These are phyloP conservation scores for Leccinum rimulosum DNA, from an alignment of 768 basidiomycete species.

Conservation along the genomic window DNA sequence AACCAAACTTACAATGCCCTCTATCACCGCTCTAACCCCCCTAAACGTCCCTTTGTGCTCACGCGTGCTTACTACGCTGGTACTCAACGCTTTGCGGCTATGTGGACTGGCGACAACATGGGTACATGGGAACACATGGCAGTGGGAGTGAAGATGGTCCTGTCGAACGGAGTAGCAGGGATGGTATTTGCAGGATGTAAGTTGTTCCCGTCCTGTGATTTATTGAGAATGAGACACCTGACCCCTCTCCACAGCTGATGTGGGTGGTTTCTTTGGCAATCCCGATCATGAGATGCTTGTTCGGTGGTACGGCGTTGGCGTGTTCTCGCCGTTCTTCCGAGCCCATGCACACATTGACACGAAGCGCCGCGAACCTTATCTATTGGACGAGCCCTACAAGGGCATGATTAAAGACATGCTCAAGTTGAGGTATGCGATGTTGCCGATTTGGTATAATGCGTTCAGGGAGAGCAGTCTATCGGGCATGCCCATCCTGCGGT, in stretches of 20 bases:
- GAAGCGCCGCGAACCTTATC: conserved; percentile 94
- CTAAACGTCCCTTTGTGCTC: conserved; percentile 90
- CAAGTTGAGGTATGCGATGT: conserved; percentile 77
- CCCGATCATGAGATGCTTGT: conserved; percentile 93
- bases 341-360: conserved; percentile 98
- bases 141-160: conserved; percentile 89
- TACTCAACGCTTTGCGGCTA: conserved; percentile 92
- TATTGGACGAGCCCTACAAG: conserved; percentile 88
- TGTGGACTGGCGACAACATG: conserved; percentile 99
- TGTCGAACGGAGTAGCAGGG: conserved; percentile 84
- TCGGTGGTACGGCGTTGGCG: conserved; percentile 95
- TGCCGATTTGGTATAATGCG: conserved; percentile 97
- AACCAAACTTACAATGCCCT: conserved; percentile 84
- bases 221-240: neutral
- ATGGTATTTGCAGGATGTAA: conserved; percentile 89
- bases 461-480: conserved; percentile 84
- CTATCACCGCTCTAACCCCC: conserved; percentile 65
- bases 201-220: conserved; percentile 29
- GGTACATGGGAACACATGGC: conserved; percentile 98
- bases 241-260: conserved; percentile 69
- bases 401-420: conserved; percentile 75
- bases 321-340: conserved; percentile 96
- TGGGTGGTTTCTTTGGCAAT: conserved; percentile 98
- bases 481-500: conserved; percentile 85
- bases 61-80: conserved; percentile 95